Evolutionary conservation across 306 rosid species (phyloP).

Genomic region (Fragaria ananassa): DNA sequence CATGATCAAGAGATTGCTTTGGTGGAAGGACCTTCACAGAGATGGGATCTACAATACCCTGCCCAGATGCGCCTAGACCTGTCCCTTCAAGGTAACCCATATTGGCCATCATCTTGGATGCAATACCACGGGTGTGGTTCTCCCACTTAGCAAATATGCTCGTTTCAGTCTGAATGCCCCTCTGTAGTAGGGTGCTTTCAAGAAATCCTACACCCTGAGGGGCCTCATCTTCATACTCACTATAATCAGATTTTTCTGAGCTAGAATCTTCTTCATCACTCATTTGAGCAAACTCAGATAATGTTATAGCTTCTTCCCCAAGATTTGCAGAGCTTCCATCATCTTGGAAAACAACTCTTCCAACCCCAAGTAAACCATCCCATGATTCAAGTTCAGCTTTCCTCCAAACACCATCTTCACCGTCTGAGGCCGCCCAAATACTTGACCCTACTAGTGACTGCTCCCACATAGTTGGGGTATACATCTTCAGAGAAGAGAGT

Average conservation of each 20-base stretch:
- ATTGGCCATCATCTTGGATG: slow-evolving; percentile 97
- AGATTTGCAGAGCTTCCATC: slow-evolving; percentile 71
- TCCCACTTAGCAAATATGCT: slow-evolving; percentile 92
- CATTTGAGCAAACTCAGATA: slow-evolving; percentile 64
- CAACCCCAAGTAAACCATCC: slow-evolving; percentile 61
- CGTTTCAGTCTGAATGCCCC: slow-evolving; percentile 82
- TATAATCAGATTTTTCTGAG: slow-evolving; percentile 52
- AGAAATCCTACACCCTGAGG: slow-evolving; percentile 78
- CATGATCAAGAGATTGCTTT: slow-evolving; percentile 86
- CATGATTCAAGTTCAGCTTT: slow-evolving; percentile 90
- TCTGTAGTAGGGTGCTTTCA: slow-evolving; percentile 58
- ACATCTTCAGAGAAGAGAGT: slow-evolving; percentile 59
- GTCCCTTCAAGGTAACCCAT: slow-evolving; percentile 89
- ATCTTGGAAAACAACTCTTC: slow-evolving; percentile 79
- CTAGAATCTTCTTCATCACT: slow-evolving; percentile 57
- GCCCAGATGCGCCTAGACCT: slow-evolving; percentile 90
- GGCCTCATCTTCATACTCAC: slow-evolving; percentile 61
- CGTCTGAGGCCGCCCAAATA: slow-evolving; percentile 71
- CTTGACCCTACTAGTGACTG: slow-evolving; percentile 70
- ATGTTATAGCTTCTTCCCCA: slow-evolving; percentile 53
- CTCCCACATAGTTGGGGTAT: slow-evolving; percentile 69
- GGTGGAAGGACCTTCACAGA: slow-evolving; percentile 75
- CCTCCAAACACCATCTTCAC: slow-evolving; percentile 65
- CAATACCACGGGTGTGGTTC: slow-evolving; percentile 89
- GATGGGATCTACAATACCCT: slow-evolving; percentile 78